A percentile compares a stretch with the other conserved stretches of the same genome.
These are phyloP conservation scores for Beauveria caledonica DNA, from an alignment of 2,329 filamentous ascomycete species.

Conservation along the genomic window DNA sequence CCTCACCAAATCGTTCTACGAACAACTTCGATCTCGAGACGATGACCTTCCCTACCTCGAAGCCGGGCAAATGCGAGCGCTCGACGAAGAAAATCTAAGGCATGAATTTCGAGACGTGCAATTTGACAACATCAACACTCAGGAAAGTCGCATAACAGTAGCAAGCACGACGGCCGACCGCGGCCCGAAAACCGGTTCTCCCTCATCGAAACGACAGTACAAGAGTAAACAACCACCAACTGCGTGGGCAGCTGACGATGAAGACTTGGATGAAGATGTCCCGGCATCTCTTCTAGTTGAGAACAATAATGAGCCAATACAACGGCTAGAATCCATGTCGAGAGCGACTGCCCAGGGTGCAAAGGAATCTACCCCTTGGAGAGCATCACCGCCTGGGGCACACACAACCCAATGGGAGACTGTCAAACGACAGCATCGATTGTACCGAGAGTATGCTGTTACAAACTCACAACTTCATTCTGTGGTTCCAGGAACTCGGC, in stretches of 20 bases:
- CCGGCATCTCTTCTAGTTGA: conserved; percentile 57
- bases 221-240: neutral
- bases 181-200: neutral
- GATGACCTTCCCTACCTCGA: conserved; percentile 31
- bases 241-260: conserved; percentile 30
- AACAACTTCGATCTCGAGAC: conserved; percentile 36
- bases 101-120: conserved; percentile 44
- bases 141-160: conserved; percentile 38
- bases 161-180: conserved; percentile 24
- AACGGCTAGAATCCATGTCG: neutral
- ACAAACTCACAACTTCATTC: neutral
- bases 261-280: conserved; percentile 51
- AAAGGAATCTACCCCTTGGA: neutral
- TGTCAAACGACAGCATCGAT: conserved; percentile 41
- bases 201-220: neutral
- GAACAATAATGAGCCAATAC: conserved; percentile 26
- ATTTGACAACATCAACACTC: conserved; percentile 35
- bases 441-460: conserved; percentile 32
- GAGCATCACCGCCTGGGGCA: conserved; percentile 5
- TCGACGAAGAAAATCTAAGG: conserved; percentile 47
- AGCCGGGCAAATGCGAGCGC: conserved; percentile 31
- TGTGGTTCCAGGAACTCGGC: conserved; percentile 4
- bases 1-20: conserved; percentile 39
- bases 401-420: conserved; percentile 44
- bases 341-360: neutral